These are phyloP conservation scores for Waltergamsia citrina DNA, from an alignment of 2,329 filamentous ascomycete genomes.

Conservation along the genomic window DNA sequence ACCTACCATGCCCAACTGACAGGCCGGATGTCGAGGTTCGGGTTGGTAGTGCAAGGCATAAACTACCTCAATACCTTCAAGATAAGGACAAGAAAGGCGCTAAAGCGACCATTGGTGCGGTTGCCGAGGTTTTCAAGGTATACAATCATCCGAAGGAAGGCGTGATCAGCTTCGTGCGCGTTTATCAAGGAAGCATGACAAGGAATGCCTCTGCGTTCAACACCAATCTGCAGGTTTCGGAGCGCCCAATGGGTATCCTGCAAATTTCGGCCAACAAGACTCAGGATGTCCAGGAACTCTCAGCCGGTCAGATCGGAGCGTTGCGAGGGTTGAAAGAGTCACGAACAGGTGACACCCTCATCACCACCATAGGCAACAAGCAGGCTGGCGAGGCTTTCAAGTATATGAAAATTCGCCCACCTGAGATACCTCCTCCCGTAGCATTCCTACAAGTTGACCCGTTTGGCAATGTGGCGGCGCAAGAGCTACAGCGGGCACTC, in stretches of 20 bases:
- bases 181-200: constrained; percentile 76
- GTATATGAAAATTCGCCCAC: constrained; percentile 74
- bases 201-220: constrained; percentile 76
- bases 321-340: constrained; percentile 83
- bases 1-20: constrained; percentile 75
- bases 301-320: constrained; percentile 86
- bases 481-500: constrained; percentile 67
- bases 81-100: constrained; percentile 23
- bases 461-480: constrained; percentile 67
- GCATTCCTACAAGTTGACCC: constrained; percentile 94
- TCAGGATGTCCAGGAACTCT: constrained; percentile 71
- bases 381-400: constrained; percentile 60
- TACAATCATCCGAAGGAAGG: constrained; percentile 80
- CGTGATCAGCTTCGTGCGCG: constrained; percentile 81
- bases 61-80: constrained; percentile 26
- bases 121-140: constrained; percentile 84
- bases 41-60: constrained; percentile 38
- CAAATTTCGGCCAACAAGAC: constrained; percentile 87
- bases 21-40: constrained; percentile 71
- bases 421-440: constrained; percentile 83
- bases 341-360: constrained; percentile 87
- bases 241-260: constrained; percentile 70
- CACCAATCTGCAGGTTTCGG: constrained; percentile 69
- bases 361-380: constrained; percentile 56
- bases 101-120: constrained; percentile 28